These are phyloP conservation scores for Carex kokanica DNA, from an alignment of 176 grass and related monocot species.

Conservation along the genomic window DNA sequence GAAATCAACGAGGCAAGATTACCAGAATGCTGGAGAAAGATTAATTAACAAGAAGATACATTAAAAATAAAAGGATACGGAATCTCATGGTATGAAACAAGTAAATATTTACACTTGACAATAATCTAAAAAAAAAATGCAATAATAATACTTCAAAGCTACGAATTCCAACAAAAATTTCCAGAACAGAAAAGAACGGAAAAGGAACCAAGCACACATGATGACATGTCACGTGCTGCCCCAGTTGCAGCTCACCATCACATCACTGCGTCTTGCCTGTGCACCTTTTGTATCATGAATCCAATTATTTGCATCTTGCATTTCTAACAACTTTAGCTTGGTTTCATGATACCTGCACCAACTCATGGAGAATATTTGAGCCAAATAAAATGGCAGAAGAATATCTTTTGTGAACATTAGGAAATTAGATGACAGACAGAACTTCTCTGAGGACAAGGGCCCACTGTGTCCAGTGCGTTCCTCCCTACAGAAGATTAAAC, in stretches of 20 bases:
- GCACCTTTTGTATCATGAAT: neutral
- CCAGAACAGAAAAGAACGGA: neutral
- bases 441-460: constrained; percentile 77
- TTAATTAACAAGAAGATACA: no score
- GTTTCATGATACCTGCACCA: neutral
- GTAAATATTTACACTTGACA: no score
- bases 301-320: constrained; percentile 12
- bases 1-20: no score
- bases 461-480: constrained; percentile 99
- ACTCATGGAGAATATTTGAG: neutral
- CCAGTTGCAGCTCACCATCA: neutral
- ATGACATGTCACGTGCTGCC: neutral
- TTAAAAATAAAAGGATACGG: no score
- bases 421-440: no score
- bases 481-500: constrained; percentile 44
- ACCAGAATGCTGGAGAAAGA: no score
- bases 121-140: no score
- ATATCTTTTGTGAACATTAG: neutral
- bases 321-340: neutral
- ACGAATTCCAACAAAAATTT: no score
- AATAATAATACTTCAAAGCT: no score
- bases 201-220: neutral
- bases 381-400: neutral
- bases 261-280: neutral
- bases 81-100: no score